phyloP scores from a whole-genome alignment of 768 basidiomycete genomes.

The Pluteus cervinus region DNA sequence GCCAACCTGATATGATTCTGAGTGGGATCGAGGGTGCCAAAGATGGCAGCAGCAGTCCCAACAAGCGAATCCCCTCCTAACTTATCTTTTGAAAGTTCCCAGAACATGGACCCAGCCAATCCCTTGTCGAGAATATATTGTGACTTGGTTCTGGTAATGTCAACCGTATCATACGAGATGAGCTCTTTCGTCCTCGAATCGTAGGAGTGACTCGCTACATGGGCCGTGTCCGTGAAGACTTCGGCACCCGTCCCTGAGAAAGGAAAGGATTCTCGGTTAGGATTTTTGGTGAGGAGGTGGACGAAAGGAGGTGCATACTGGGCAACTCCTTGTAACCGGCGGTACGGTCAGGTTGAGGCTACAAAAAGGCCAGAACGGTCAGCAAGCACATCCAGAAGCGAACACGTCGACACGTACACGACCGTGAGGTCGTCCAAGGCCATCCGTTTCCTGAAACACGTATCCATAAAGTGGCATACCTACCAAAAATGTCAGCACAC shows the following conservation, averaged over 20 bases:
- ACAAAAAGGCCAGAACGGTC: not conserved
- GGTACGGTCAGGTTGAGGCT: constrained; percentile 69
- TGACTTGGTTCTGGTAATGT: constrained; percentile 59
- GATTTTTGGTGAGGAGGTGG: not conserved
- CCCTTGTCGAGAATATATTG: constrained; percentile 56
- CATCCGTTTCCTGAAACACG: constrained; percentile 64
- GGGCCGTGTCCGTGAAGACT: constrained; percentile 58
- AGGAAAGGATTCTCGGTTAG: not conserved
- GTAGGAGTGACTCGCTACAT: constrained; percentile 77
- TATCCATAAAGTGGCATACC: constrained; percentile 79
- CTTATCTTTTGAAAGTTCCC: constrained; percentile 68
- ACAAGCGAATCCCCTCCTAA: constrained; percentile 53
- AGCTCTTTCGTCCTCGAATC: constrained; percentile 57
- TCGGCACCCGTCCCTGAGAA: constrained; percentile 41
- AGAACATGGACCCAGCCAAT: constrained; percentile 70
- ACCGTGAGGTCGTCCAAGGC: constrained; percentile 60
- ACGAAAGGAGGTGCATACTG: constrained; percentile 22
- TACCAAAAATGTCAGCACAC: constrained; percentile 10
- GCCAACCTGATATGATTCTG: constrained; percentile 56
- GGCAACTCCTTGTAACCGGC: constrained; percentile 69
- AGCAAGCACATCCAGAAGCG: too few relatives aligned
- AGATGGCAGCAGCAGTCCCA: constrained; percentile 34
- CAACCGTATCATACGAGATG: constrained; percentile 72
- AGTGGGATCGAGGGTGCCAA: constrained; percentile 54
- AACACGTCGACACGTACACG: constrained; percentile 35